These are phyloP conservation scores for Perilla frutescens DNA, from an alignment of 257 asterid genomes.

Conservation along the genomic window DNA sequence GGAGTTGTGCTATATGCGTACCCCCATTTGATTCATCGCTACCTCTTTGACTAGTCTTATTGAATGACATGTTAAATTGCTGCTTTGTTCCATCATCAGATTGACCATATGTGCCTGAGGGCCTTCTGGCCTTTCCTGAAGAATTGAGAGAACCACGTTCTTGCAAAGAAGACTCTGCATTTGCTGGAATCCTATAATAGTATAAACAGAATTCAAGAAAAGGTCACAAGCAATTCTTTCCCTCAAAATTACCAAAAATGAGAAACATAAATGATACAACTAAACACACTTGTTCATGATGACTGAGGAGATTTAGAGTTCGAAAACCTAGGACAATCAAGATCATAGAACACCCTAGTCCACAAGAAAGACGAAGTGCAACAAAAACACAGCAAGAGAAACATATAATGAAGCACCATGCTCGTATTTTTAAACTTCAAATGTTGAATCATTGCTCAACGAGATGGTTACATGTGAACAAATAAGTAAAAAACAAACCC, in stretches of 20 bases:
- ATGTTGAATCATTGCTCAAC: not conserved
- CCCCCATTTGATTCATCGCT: slow-evolving; percentile 60
- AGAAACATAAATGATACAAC: not conserved
- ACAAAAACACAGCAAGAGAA: slow-evolving; percentile 13
- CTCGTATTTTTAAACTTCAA: not conserved
- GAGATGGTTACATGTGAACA: not conserved
- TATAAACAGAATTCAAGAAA: slow-evolving; percentile 29
- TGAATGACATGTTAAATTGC: slow-evolving; percentile 72
- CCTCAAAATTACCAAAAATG: not conserved
- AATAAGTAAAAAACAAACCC: not conserved
- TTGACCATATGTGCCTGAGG: slow-evolving; percentile 48
- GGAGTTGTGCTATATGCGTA: slow-evolving; percentile 73
- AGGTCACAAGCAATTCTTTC: slow-evolving; percentile 10
- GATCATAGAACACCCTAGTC: not conserved
- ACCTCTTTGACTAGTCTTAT: slow-evolving; percentile 54
- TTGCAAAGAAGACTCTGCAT: slow-evolving; percentile 35
- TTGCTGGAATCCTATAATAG: slow-evolving; percentile 45
- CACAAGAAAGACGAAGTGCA: not conserved
- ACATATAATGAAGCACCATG: not conserved
- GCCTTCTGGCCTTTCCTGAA: slow-evolving; percentile 39
- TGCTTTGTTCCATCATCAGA: slow-evolving; percentile 54
- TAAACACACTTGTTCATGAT: not conserved
- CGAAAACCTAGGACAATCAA: not conserved
- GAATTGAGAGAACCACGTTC: slow-evolving; percentile 43
- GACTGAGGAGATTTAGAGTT: slow-evolving; percentile 7